Conservation (phyloP, 2,329 filamentous ascomycete genomes). For the Nothophoma quercina region DNA sequence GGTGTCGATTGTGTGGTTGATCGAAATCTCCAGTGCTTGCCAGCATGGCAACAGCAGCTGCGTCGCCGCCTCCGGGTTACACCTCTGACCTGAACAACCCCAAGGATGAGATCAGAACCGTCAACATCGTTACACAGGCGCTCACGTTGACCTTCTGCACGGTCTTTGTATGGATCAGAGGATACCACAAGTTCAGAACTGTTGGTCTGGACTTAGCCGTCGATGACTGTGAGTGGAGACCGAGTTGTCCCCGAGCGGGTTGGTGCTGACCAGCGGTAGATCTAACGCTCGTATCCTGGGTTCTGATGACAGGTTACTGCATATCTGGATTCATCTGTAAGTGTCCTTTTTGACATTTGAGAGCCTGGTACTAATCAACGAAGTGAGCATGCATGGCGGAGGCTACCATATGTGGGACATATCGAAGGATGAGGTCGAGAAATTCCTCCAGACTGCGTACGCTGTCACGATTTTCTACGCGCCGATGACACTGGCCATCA, state of each 20-base stretch:
- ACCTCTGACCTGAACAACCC: conserved; percentile 14
- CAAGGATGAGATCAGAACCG: conserved; percentile 16
- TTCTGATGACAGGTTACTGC: conserved; percentile 19
- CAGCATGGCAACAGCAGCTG: conserved; percentile 12
- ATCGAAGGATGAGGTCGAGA: not conserved
- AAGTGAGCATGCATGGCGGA: conserved; percentile 19
- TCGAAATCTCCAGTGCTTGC: not conserved
- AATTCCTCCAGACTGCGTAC: conserved; percentile 15
- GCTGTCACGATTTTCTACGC: conserved; percentile 27
- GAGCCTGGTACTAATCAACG: not conserved
- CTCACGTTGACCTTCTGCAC: conserved; percentile 16
- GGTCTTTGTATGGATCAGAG: conserved; percentile 18
- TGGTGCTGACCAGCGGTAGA: conserved; percentile 1
- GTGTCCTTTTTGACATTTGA: not conserved
- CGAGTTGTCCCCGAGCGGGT: not conserved
- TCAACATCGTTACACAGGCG: conserved; percentile 21
- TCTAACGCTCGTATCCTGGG: conserved; percentile 13
- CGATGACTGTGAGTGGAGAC: conserved; percentile 20
- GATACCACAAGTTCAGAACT: conserved; percentile 14
- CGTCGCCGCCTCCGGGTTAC: conserved; percentile 10
- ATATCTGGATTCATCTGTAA: conserved; percentile 12
- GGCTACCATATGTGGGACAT: conserved; percentile 24
- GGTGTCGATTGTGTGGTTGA: not conserved
- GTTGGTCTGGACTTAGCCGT: conserved; percentile 10
- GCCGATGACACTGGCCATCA: conserved; percentile 29